Percentiles rank a stretch among this genome's conserved stretches.
Evolutionary conservation across 2,329 filamentous ascomycete species (phyloP).

Genomic region (Pyrenochaeta sp.): DNA sequence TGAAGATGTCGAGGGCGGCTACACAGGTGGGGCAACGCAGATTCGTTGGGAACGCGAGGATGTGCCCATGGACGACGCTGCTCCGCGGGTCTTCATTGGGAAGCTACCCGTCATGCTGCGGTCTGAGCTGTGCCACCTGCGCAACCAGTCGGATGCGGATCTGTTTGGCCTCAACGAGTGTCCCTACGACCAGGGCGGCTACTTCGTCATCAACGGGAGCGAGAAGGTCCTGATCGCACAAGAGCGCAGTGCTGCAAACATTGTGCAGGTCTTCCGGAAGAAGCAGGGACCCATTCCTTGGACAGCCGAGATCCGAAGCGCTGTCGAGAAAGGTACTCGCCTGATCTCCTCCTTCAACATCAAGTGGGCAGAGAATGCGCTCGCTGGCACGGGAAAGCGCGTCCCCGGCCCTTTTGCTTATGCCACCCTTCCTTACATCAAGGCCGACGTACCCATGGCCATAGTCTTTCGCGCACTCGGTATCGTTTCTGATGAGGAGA

Average conservation of each 20-base stretch:
- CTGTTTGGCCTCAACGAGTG: slow-evolving; percentile 95
- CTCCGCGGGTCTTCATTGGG: slow-evolving; percentile 86
- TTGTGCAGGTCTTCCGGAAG: slow-evolving; percentile 99
- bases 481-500: slow-evolving; percentile 96
- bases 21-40: slow-evolving; percentile 44
- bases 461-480: slow-evolving; percentile 96
- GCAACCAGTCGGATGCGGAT: slow-evolving; percentile 81
- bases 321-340: slow-evolving; percentile 93
- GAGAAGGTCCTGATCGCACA: slow-evolving; percentile 99
- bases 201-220: slow-evolving; percentile 99
- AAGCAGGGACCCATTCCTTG: slow-evolving; percentile 93
- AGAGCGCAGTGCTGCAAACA: slow-evolving; percentile 96
- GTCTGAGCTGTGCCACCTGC: slow-evolving; percentile 92
- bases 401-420: slow-evolving; percentile 88
- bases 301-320: slow-evolving; percentile 94
- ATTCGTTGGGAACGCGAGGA: slow-evolving; percentile 61
- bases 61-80: slow-evolving; percentile 55
- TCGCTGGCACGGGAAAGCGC: slow-evolving; percentile 75
- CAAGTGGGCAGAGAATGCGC: slow-evolving; percentile 87
- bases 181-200: slow-evolving; percentile 96
- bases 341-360: slow-evolving; percentile 92
- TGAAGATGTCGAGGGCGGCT: slow-evolving; percentile 55
- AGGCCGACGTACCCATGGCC: slow-evolving; percentile 89
- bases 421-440: slow-evolving; percentile 91
- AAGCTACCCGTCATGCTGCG: slow-evolving; percentile 98